phyloP scores from a whole-genome alignment of 2,329 filamentous ascomycete species.

The Bipolaris victoriae region DNA sequence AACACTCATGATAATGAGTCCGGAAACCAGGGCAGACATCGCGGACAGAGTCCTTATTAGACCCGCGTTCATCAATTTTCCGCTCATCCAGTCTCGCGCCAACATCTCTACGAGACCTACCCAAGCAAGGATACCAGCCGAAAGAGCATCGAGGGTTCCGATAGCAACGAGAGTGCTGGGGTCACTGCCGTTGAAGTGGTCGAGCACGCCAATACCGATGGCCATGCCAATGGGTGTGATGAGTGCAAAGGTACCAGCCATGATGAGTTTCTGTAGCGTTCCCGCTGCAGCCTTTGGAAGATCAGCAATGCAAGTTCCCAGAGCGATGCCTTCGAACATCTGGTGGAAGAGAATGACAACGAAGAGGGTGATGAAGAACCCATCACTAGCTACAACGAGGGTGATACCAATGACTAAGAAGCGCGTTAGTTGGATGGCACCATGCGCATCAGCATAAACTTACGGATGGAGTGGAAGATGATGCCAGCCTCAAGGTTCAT shows the following conservation, averaged over 20 bases:
- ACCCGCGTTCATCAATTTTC: constrained; percentile 58
- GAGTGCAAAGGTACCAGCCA: constrained; percentile 69
- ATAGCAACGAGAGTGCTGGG: constrained; percentile 71
- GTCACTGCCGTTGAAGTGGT: constrained; percentile 75
- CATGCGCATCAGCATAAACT: constrained; percentile 32
- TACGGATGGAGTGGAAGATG: constrained; percentile 74
- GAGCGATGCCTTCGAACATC: constrained; percentile 77
- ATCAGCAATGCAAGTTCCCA: constrained; percentile 72
- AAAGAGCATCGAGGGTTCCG: constrained; percentile 74
- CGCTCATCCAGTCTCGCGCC: constrained; percentile 72
- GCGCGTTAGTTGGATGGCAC: not conserved
- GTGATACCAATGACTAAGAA: constrained; percentile 66
- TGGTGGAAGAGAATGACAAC: constrained; percentile 78
- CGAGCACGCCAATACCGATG: constrained; percentile 75
- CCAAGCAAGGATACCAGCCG: constrained; percentile 79
- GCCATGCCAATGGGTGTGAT: constrained; percentile 81
- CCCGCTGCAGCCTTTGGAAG: constrained; percentile 53
- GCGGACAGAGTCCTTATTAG: constrained; percentile 58
- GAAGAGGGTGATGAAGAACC: constrained; percentile 59
- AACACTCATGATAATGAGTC: constrained; percentile 72
- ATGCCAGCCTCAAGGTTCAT: constrained; percentile 74
- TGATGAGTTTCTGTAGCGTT: constrained; percentile 60
- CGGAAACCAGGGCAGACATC: constrained; percentile 62
- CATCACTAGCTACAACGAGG: constrained; percentile 60
- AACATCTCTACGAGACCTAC: constrained; percentile 82